Evolutionary conservation across 192 early-diverging fungal species (phyloP).

Genomic region (Mortierella alpina): DNA sequence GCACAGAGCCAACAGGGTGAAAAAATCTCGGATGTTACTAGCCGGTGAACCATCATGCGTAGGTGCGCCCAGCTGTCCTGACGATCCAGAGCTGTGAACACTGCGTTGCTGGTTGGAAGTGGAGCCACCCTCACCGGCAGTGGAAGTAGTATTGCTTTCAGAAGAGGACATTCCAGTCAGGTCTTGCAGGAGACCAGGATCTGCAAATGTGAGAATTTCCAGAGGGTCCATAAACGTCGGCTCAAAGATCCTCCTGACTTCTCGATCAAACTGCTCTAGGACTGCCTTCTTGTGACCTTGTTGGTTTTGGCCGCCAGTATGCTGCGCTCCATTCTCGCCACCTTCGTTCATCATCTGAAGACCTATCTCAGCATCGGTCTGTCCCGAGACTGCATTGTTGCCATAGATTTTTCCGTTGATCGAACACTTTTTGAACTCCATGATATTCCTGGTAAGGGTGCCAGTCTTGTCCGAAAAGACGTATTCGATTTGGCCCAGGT

Average conservation of each 20-base stretch:
- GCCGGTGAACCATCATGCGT: slow-evolving; percentile 58
- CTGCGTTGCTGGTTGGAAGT: neutral
- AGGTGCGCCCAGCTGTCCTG: neutral
- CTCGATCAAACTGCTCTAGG: slow-evolving; percentile 63
- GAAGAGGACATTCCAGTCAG: slow-evolving; percentile 53
- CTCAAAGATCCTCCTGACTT: slow-evolving; percentile 74
- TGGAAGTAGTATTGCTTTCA: slow-evolving; percentile 18
- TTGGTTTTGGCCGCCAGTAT: slow-evolving; percentile 6
- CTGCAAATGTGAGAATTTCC: slow-evolving; percentile 84
- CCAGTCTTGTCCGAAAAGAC: slow-evolving; percentile 98
- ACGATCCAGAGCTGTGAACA: neutral
- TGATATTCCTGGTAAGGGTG: slow-evolving; percentile 94
- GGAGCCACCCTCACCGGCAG: slow-evolving; percentile 28
- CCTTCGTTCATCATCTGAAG: slow-evolving; percentile 64
- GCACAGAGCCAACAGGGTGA: slow-evolving; percentile 89
- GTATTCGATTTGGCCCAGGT: slow-evolving; percentile 96
- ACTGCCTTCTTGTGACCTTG: slow-evolving; percentile 53
- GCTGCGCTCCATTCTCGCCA: slow-evolving; percentile 25
- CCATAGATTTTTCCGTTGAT: slow-evolving; percentile 92
- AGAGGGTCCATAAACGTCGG: slow-evolving; percentile 70
- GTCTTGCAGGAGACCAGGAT: slow-evolving; percentile 80
- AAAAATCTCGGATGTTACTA: slow-evolving; percentile 82
- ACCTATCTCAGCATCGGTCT: slow-evolving; percentile 73
- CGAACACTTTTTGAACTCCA: slow-evolving; percentile 96
- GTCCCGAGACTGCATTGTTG: slow-evolving; percentile 73